Evolutionary conservation across 306 rosid species (phyloP).

Genomic region (Fragaria vesca): DNA sequence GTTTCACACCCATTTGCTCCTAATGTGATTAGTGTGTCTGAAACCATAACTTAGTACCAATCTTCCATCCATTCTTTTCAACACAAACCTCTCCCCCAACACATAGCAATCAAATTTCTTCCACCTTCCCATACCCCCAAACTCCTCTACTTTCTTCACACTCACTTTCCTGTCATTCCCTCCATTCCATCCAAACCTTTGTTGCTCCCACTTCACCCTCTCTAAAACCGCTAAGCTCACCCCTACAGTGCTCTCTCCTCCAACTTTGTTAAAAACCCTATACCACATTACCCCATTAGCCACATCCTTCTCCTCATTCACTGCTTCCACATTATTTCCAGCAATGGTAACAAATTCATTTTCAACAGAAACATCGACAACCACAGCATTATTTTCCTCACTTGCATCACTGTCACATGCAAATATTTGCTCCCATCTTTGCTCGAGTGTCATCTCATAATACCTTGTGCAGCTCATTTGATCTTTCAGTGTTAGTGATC

Average conservation of each 20-base stretch:
- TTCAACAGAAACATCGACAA: conserved; percentile 16
- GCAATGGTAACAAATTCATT: conserved; percentile 35
- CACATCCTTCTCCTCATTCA: conserved; percentile 8
- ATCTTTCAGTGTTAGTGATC: conserved; percentile 3
- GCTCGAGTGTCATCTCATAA: conserved; percentile 38
- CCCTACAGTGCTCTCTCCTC: conserved; percentile 46
- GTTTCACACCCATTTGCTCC: conserved; percentile 42
- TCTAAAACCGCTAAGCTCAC: conserved; percentile 49
- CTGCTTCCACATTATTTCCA: conserved; percentile 32
- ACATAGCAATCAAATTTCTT: conserved; percentile 34
- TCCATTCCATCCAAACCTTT: conserved; percentile 36
- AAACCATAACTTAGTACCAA: conserved; percentile 40
- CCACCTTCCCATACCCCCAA: conserved; percentile 38
- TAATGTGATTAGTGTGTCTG: conserved; percentile 42
- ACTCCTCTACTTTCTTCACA: conserved; percentile 49
- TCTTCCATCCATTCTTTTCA: conserved; percentile 48
- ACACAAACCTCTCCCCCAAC: conserved; percentile 43
- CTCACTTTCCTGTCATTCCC: conserved; percentile 33
- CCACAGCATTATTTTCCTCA: not conserved
- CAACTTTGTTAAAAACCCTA: conserved; percentile 27
- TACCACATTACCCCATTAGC: conserved; percentile 4
- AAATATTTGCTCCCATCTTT: conserved; percentile 40
- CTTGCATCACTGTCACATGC: conserved; percentile 1
- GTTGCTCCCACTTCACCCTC: conserved; percentile 56
- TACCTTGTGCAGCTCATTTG: conserved; percentile 14